These are phyloP conservation scores for Elymus sibiricus DNA, from an alignment of 176 grass and related monocot species.

Conservation along the genomic window DNA sequence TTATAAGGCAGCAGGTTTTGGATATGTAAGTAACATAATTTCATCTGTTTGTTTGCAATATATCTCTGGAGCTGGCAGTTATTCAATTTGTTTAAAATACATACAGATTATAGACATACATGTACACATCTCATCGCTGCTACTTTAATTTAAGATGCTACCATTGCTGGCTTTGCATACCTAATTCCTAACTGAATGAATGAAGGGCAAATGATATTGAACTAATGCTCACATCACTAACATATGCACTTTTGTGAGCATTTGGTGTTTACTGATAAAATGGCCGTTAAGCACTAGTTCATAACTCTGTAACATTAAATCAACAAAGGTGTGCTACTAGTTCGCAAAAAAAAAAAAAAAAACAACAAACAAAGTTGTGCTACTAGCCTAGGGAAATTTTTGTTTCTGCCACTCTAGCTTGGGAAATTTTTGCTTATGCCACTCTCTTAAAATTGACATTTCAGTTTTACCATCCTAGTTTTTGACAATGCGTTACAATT, in stretches of 20 bases:
- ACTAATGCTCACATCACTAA: not conserved
- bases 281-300: not conserved
- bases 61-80: not conserved
- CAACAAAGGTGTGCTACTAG: too few relatives aligned
- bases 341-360: too few relatives aligned
- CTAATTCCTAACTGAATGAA: not conserved
- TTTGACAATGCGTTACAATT: too few relatives aligned
- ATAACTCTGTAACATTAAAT: not conserved
- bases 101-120: not conserved
- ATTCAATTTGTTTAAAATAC: not conserved
- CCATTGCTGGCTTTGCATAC: not conserved
- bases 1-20: slow-evolving; percentile 53
- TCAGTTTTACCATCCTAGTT: too few relatives aligned
- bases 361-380: too few relatives aligned
- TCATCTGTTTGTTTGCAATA: not conserved
- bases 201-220: not conserved
- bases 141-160: not conserved
- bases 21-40: slow-evolving; percentile 45
- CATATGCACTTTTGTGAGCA: not conserved
- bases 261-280: too few relatives aligned
- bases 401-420: too few relatives aligned
- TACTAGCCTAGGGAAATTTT: too few relatives aligned
- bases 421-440: too few relatives aligned
- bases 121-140: not conserved
- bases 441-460: too few relatives aligned